Conservation (phyloP, 202 grass and related monocot species). For the Musa balbisiana region DNA sequence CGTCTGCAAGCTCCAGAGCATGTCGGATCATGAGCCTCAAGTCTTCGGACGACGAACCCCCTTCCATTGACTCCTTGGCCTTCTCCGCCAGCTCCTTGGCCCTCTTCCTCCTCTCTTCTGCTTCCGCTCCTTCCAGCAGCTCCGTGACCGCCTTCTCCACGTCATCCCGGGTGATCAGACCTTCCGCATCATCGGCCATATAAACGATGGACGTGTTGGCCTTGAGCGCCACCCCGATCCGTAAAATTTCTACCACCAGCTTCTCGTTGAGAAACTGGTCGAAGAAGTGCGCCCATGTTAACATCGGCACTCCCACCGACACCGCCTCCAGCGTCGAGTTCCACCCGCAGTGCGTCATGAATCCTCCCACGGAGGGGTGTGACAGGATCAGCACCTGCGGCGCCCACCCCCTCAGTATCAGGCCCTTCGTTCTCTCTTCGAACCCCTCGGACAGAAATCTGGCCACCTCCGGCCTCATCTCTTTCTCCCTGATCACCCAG, state of each 20-base stretch:
- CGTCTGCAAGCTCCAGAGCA: neutral
- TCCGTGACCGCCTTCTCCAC: neutral
- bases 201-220: neutral
- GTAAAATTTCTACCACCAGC: neutral
- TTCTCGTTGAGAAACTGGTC: conserved; percentile 13
- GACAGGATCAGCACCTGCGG: neutral
- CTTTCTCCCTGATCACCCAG: conserved; percentile 36
- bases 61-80: neutral
- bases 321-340: conserved; percentile 15
- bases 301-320: neutral
- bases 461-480: neutral
- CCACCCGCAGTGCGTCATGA: conserved; percentile 17
- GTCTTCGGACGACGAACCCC: neutral
- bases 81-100: neutral
- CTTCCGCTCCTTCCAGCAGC: conserved; percentile 3
- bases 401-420: neutral
- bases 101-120: neutral
- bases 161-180: neutral
- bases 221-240: neutral
- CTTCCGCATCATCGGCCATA: neutral
- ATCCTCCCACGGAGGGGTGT: neutral
- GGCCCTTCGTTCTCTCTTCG: neutral
- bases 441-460: neutral
- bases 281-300: neutral
- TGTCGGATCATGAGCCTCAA: neutral